A percentile compares a stretch with the other conserved stretches of the same genome.
These are phyloP conservation scores for Annulohypoxylon bovei DNA, from an alignment of 495 filamentous ascomycete species.

Conservation along the genomic window DNA sequence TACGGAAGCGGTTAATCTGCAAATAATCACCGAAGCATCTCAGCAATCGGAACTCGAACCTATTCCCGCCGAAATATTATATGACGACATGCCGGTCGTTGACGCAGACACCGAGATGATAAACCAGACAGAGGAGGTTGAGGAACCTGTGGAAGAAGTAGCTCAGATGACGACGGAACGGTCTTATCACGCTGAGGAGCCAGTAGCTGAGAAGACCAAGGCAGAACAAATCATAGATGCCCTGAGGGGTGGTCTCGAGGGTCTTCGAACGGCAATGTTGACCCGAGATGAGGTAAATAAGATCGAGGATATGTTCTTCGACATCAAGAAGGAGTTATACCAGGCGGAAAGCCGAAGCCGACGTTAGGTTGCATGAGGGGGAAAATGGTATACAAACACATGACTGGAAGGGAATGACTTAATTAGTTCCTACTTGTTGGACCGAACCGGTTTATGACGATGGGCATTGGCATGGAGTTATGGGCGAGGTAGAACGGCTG, in stretches of 20 bases:
- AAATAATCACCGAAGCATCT: conserved; percentile 46
- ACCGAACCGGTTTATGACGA: conserved; percentile 12
- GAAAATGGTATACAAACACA: conserved; percentile 7
- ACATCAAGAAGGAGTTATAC: conserved; percentile 71
- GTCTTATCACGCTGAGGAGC: conserved; percentile 1
- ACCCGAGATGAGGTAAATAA: conserved; percentile 63
- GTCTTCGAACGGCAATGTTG: conserved; percentile 61
- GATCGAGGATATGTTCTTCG: conserved; percentile 74
- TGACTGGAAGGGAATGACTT: conserved; percentile 18
- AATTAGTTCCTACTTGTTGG: conserved; percentile 2
- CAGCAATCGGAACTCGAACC: conserved; percentile 41
- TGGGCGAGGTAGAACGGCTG: neutral
- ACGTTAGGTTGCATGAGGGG: conserved; percentile 4
- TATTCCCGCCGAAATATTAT: neutral
- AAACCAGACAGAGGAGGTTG: conserved; percentile 4
- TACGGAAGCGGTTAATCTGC: conserved; percentile 45
- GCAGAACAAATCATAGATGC: conserved; percentile 58
- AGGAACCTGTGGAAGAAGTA: neutral
- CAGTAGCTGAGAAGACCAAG: conserved; percentile 12
- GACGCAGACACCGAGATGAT: conserved; percentile 25
- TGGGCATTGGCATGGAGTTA: conserved; percentile 31
- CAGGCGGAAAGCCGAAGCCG: conserved; percentile 65
- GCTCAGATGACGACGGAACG: conserved; percentile 11
- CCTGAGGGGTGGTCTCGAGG: conserved; percentile 60
- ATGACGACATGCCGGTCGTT: neutral